Base-by-base conservation (phyloP, 2,329 filamentous ascomycete genomes). In the Trichoderma lentiforme region DNA sequence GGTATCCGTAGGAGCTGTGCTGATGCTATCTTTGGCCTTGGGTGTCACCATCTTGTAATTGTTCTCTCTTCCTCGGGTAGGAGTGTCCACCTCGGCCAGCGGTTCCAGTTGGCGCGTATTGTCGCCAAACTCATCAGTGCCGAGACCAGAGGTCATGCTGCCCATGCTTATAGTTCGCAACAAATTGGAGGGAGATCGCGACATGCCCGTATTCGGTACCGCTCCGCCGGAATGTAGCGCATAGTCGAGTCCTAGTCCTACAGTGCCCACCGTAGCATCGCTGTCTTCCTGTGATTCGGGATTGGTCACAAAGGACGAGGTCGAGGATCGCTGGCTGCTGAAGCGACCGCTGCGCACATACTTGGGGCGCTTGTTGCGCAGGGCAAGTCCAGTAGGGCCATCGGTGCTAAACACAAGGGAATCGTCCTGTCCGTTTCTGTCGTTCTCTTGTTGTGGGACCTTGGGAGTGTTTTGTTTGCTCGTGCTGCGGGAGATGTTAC, bases 81-180 rank as follows among this genome's bases (percentile, higher is more conserved):
- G 81, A 76, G 83, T 80, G 76, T 88, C 82, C 64, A 84, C 81
- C 77, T 89, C 86, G 63, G 84, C 82, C 26, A 86, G 80, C 5
- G 86, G 84, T 74, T 85, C 86, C 32, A 89, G 81, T 47, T 84
- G 86, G 61, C 81, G 82, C 51, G 79, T 78, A 34, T 78, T 69
- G 75, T 78, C 34, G 87, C 85, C 81, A 64, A 81, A 81, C 24
- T 90, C 88, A n/a, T 90, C 88, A 61, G 87, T 83, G 1, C 92
- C 93, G 51, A 82, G 76, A 6, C 78, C 81, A 6, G 94, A 97
- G 2, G 90, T 92, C 83, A 97, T 94, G 80, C 95, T 98, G 26
- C 94, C 94, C 72, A 98, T 87, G 82, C 95, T 98, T 73, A 95
- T 91, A 12, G 94, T 89, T 28, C 95, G 88, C 24, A 97, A 84